Conservation (phyloP, 371 early-diverging fungal species). For the Mucor irregularis region DNA sequence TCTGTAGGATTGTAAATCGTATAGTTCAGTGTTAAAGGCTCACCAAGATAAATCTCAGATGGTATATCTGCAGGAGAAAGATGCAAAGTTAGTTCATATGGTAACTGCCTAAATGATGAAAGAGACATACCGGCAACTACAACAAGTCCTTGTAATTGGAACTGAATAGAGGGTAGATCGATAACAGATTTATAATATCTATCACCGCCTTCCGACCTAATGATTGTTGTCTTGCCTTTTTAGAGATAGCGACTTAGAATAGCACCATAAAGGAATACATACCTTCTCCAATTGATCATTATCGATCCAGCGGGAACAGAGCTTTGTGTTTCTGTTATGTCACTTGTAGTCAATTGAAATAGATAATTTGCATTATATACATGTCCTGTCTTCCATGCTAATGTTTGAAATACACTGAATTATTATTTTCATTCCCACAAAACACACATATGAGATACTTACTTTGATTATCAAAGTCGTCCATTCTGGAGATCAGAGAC, state of each 20-base stretch:
- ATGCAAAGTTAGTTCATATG: slow-evolving; percentile 3
- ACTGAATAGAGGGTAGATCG: slow-evolving; percentile 30
- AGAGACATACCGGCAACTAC: slow-evolving; percentile 38
- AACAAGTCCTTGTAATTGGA: slow-evolving; percentile 28
- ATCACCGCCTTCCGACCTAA: slow-evolving; percentile 23
- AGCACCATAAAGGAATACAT: too few relatives aligned
- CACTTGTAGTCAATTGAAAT: slow-evolving; percentile 33
- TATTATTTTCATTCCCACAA: not conserved
- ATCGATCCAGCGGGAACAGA: slow-evolving; percentile 39
- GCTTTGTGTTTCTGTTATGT: slow-evolving; percentile 34
- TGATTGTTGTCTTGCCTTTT: not conserved
- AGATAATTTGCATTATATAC: slow-evolving; percentile 43
- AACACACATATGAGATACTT: too few relatives aligned
- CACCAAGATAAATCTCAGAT: slow-evolving; percentile 51
- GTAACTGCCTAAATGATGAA: too few relatives aligned
- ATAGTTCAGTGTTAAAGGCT: slow-evolving; percentile 63
- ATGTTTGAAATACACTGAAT: not conserved
- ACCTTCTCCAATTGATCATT: slow-evolving; percentile 46
- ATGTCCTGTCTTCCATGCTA: slow-evolving; percentile 44
- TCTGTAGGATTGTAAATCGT: slow-evolving; percentile 64
- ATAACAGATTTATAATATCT: slow-evolving; percentile 29
- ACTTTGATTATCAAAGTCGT: slow-evolving; percentile 26
- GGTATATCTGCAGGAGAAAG: slow-evolving; percentile 42
- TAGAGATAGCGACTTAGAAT: too few relatives aligned
- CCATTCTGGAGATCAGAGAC: slow-evolving; percentile 23